These are phyloP conservation scores for Halteria grandinella DNA, from an alignment of 73 alveolate species.

Conservation along the genomic window DNA sequence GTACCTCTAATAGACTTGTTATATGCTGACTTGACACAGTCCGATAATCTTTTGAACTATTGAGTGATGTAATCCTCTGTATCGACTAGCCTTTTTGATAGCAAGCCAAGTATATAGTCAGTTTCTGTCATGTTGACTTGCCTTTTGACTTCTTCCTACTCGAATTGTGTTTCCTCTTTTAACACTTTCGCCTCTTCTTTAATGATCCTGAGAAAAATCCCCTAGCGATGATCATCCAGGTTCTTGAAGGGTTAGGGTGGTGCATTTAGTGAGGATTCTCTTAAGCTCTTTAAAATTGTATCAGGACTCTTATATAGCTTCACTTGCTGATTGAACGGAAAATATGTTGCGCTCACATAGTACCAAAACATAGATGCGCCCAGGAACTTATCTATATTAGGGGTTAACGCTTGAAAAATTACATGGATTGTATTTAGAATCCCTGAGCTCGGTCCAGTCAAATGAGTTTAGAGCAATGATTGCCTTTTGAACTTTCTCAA, in stretches of 20 bases:
- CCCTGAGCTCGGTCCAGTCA: slow-evolving; percentile 45
- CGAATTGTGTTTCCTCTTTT: too few relatives aligned
- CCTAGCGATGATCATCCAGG: background rate
- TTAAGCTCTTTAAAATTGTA: background rate
- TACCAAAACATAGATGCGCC: slow-evolving; percentile 29
- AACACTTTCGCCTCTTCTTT: too few relatives aligned
- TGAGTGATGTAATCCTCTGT: slow-evolving; percentile 1
- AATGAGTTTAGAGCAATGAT: background rate
- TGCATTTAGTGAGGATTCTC: background rate
- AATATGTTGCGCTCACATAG: slow-evolving; percentile 14
- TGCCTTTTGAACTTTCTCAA: background rate
- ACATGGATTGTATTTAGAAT: slow-evolving; percentile 37
- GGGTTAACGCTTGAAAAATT: background rate
- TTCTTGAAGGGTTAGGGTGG: too few relatives aligned
- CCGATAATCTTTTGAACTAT: background rate
- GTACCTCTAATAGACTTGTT: slow-evolving; percentile 5
- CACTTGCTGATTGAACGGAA: background rate
- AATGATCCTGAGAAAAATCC: too few relatives aligned
- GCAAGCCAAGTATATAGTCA: background rate
- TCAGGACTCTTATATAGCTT: slow-evolving; percentile 19
- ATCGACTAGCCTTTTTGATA: background rate
- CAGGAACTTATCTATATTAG: slow-evolving; percentile 15
- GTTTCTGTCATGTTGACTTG: background rate
- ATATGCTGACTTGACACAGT: background rate
- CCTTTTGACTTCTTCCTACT: background rate